These are phyloP conservation scores for Aegilops sharonensis DNA, from an alignment of 176 grass and related monocot species.

Conservation along the genomic window DNA sequence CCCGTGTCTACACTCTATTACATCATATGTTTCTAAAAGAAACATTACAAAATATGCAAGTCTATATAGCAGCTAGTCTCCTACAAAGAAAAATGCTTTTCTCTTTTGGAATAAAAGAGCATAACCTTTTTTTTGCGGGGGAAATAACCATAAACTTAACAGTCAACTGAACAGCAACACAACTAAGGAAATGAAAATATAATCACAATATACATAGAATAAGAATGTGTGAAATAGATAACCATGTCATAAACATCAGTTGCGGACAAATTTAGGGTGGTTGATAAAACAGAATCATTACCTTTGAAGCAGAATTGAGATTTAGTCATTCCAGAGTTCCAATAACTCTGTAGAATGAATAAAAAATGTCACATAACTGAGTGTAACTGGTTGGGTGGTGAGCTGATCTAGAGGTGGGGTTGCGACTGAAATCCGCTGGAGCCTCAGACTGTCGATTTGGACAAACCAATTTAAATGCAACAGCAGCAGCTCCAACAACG, in stretches of 20 bases:
- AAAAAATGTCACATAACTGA: not conserved
- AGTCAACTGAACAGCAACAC: not conserved
- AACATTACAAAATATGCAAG: too few species aligned
- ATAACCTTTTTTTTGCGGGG: too few species aligned
- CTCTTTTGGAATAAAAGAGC: not conserved
- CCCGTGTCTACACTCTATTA: too few species aligned
- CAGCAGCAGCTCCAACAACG: constrained; percentile 59
- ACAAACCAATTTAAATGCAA: constrained; percentile 71
- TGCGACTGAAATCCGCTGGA: not conserved
- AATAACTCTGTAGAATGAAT: not conserved
- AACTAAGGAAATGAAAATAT: not conserved
- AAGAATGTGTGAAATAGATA: not conserved
- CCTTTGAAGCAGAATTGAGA: constrained; percentile 11
- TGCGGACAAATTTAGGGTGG: not conserved
- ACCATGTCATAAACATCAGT: not conserved
- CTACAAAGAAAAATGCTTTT: too few species aligned
- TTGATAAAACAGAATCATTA: constrained; percentile 15
- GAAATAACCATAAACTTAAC: too few species aligned
- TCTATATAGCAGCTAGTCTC: too few species aligned
- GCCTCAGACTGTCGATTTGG: constrained; percentile 6
- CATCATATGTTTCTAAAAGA: too few species aligned
- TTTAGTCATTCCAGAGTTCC: constrained; percentile 19
- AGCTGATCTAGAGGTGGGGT: not conserved
- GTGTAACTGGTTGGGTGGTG: not conserved
- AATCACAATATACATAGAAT: not conserved